These are phyloP conservation scores for Gloeostereum incarnatum DNA, from an alignment of 768 basidiomycete species.

Conservation along the genomic window DNA sequence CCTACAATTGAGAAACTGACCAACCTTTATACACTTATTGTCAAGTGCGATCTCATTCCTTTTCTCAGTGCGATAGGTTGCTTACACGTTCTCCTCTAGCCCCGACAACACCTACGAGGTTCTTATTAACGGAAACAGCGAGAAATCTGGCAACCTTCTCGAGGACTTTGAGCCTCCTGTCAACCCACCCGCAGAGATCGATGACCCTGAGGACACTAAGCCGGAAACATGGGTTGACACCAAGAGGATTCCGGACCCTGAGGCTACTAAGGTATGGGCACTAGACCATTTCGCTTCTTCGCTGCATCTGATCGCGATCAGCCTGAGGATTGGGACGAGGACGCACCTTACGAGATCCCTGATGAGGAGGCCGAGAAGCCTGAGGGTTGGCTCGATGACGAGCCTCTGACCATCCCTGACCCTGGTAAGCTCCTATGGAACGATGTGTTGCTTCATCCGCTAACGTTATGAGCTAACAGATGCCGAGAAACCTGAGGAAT, in stretches of 20 bases:
- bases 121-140: constrained; percentile 77
- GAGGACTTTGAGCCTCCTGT: constrained; percentile 92
- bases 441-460: background rate
- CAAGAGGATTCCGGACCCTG: constrained; percentile 77
- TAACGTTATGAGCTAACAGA: constrained; percentile 29
- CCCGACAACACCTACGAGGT: constrained; percentile 95
- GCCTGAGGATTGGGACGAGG: constrained; percentile 98
- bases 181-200: constrained; percentile 89
- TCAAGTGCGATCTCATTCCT: constrained; percentile 47
- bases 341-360: constrained; percentile 83
- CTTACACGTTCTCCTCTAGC: constrained; percentile 24
- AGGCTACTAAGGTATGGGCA: constrained; percentile 62
- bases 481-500: constrained; percentile 94
- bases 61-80: background rate
- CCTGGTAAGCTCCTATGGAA: constrained; percentile 44
- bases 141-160: constrained; percentile 74
- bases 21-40: constrained; percentile 89
- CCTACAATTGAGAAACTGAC: constrained; percentile 87
- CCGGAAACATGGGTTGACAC: constrained; percentile 90
- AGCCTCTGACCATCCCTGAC: constrained; percentile 73
- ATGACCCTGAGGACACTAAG: constrained; percentile 87
- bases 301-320: constrained; percentile 13
- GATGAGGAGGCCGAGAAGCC: constrained; percentile 88
- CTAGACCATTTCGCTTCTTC: constrained; percentile 1
- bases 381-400: constrained; percentile 92